Base-by-base conservation (phyloP, 23 red algal species). In the Chondrus crispus region DNA sequence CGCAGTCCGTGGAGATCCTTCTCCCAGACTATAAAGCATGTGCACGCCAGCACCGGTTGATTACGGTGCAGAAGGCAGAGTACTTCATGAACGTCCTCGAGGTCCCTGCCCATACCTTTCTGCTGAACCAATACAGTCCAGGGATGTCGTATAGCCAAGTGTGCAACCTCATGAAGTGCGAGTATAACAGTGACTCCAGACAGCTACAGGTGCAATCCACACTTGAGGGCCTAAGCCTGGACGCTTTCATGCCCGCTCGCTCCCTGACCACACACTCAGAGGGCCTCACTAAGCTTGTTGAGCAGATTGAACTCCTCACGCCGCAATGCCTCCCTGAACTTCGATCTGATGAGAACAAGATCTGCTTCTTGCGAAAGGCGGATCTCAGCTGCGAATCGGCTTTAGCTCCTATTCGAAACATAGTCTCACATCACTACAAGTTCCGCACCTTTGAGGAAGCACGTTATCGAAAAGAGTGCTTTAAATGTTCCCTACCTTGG, bases 181-280 rank as follows among this genome's bases (percentile, higher is more conserved):
- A 83, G 78, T 83, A 83, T 45, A 0, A 57, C 41, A 58, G 48
- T 38, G 48, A 54, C 24, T 53, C 78, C 29, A 33, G 78, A 19
- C 78, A 62, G 1, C n/a, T 62, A n/a, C 46, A 54, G 40, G 51
- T 83, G n/a, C 40, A 83, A 47, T n/a, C 41, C 22, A 30, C 46
- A 20, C 78, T 83, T 52, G 78, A 83, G 78, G 29, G 20, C 9
- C 14, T 83, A n/a, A n/a, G 13, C 46, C 45, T 83, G 19, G 46
- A 83, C 41, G 24, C 78, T n/a, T 83, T 83, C 46, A 83, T 62
- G 78, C 33, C n/a, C n/a, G n/a, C n/a, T n/a, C n/a, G n/a, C n/a
- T n/a, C n/a, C n/a, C n/a, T n/a, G n/a, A n/a, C n/a, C n/a, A n/a
- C n/a, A n/a, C 0, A 33, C 0, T 58, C 78, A 24, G 1, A 83